These are phyloP conservation scores for Leccinum subgranulosum DNA, from an alignment of 768 basidiomycete genomes.

Conservation along the genomic window DNA sequence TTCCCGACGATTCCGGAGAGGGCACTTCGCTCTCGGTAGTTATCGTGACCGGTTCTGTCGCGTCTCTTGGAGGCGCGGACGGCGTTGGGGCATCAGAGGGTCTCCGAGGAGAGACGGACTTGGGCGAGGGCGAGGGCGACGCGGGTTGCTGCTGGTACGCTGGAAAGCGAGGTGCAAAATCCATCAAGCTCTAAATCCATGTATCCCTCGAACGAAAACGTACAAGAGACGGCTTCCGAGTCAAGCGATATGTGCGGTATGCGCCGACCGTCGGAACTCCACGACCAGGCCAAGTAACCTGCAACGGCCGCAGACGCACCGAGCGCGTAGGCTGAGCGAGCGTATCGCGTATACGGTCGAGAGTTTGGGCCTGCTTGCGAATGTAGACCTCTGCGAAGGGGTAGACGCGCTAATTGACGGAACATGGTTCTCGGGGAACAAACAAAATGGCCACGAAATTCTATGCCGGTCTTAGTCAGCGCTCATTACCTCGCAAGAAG, in stretches of 20 bases:
- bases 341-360: constrained; percentile 24
- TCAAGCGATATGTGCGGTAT: constrained; percentile 52
- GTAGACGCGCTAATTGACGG: constrained; percentile 49
- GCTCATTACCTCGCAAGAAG: constrained; percentile 11
- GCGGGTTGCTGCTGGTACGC: not conserved
- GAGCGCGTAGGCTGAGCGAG: constrained; percentile 32
- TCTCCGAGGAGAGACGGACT: constrained; percentile 1
- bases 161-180: not conserved
- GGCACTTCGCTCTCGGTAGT: constrained; percentile 4
- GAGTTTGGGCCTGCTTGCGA: constrained; percentile 33
- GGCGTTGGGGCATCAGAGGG: constrained; percentile 21
- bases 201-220: constrained; percentile 2
- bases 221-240: constrained; percentile 32
- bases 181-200: not conserved
- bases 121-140: not conserved
- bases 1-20: constrained; percentile 7
- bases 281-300: constrained; percentile 48
- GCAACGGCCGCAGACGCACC: constrained; percentile 45
- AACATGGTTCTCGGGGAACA: constrained; percentile 42
- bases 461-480: constrained; percentile 22
- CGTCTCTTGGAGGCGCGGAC: constrained; percentile 8
- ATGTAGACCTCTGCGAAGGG: constrained; percentile 52
- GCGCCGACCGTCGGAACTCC: constrained; percentile 38
- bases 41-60: constrained; percentile 14
- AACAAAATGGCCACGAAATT: constrained; percentile 19